Base-by-base conservation (phyloP, 805 yeast species). In the Starmerella kuoi region DNA sequence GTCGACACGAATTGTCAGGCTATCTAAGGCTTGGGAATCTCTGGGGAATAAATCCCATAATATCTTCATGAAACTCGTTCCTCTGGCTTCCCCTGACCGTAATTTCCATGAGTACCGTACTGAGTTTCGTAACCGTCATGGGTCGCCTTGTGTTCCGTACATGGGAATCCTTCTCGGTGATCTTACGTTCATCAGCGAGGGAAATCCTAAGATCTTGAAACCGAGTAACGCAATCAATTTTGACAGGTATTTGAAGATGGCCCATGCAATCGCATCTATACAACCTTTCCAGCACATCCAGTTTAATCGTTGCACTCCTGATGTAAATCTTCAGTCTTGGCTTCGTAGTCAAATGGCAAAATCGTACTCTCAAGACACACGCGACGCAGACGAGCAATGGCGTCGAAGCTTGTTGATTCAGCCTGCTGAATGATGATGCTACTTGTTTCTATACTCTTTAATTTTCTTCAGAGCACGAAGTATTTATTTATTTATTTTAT, bases 91-190 rank as follows among this genome's bases (percentile, higher is more conserved):
- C 11, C 65, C 64, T 3, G 63, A 59, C 19, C 60, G 61, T 40
- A 62, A 62, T 41, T 62, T 61, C 46, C 42, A 53, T 9, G 55
- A 48, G 25, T 62, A 61, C 42, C 51, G 66, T 21, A 40, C 45
- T 9, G 54, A 51, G 34, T 42, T 61, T 35, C 52, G 58, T n/a
- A 32, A 42, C 14, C 46, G 52, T 24, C 34, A 25, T 14, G 46
- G 42, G n/a, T 40, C 40, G n/a, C 58, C 60, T 8, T 56, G 61
- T 35, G 53, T 62, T 7, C 66, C 66, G 2, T 62, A 58, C 45
- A 41, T 62, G 7, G 66, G 66, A 3, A 47, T 61, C 3, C 54
- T 55, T 31, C 51, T 61, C 6, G 50, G 61, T n/a, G 66, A 62
- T 33, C 42, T 62, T 34, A 60, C 61, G 14, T 55, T 62, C 33